Evolutionary conservation across 2,329 filamentous ascomycete species (phyloP).

Genomic region (Orbilia quercus): DNA sequence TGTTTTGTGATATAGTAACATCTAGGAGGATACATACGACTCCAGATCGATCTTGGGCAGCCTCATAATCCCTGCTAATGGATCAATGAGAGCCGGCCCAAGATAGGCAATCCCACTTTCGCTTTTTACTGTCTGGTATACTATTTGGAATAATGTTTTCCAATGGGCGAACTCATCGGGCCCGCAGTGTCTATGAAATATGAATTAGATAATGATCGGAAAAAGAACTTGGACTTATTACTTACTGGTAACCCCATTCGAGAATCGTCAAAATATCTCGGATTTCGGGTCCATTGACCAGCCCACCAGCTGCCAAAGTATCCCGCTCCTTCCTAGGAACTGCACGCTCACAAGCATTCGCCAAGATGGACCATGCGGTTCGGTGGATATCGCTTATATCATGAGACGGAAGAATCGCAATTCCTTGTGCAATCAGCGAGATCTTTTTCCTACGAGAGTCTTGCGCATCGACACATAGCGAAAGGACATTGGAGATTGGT

Average conservation of each 20-base stretch:
- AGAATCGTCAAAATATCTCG: conserved; percentile 76
- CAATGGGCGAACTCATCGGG: conserved; percentile 28
- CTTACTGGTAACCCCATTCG: conserved; percentile 67
- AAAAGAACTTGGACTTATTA: background rate
- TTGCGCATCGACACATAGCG: conserved; percentile 57
- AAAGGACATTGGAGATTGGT: conserved; percentile 57
- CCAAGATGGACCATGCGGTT: conserved; percentile 68
- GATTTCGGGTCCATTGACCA: conserved; percentile 73
- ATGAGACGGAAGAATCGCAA: conserved; percentile 67
- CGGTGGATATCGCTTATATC: conserved; percentile 65
- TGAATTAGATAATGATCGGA: conserved; percentile 1
- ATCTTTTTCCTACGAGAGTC: conserved; percentile 62
- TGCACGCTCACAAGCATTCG: conserved; percentile 64
- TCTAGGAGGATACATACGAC: conserved; percentile 22
- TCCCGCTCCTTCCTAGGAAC: conserved; percentile 62
- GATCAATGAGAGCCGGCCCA: conserved; percentile 47
- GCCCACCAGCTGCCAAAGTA: conserved; percentile 64
- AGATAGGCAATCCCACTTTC: conserved; percentile 49
- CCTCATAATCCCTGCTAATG: conserved; percentile 39
- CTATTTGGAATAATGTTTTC: conserved; percentile 32
- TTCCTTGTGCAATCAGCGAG: conserved; percentile 62
- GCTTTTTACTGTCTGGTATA: conserved; percentile 22
- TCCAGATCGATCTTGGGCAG: conserved; percentile 47
- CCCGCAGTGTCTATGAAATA: conserved; percentile 21
- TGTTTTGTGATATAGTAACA: background rate